phyloP scores from a whole-genome alignment of 2,329 filamentous ascomycete genomes.

The Lecanicillium sp. region DNA sequence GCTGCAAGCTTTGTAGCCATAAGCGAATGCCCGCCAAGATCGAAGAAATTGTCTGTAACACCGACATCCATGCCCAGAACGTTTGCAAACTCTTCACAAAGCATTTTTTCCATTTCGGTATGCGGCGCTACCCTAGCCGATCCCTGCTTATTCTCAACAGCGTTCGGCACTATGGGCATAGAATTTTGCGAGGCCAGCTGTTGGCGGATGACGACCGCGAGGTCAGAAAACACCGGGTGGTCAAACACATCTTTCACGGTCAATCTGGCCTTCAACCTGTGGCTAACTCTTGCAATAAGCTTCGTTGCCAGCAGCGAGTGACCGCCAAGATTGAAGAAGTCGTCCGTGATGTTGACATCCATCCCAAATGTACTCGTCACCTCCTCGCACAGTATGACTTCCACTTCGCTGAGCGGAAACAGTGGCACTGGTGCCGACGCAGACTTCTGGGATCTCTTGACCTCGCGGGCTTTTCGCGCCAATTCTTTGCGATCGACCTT shows the following conservation, averaged over 20 bases:
- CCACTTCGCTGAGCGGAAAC: background rate
- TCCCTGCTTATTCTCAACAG: no score
- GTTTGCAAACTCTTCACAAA: conserved; percentile 8
- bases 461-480: background rate
- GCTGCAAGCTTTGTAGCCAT: conserved; percentile 10
- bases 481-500: conserved; percentile 21
- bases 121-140: conserved; percentile 4
- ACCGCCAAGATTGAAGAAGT: conserved; percentile 18
- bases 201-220: conserved; percentile 6
- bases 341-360: conserved; percentile 13
- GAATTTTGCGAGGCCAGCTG: background rate
- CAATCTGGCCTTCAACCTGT: conserved; percentile 1
- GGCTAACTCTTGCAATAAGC: conserved; percentile 10
- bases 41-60: conserved; percentile 16
- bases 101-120: conserved; percentile 6
- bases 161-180: background rate
- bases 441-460: background rate
- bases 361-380: conserved; percentile 10
- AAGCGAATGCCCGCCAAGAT: conserved; percentile 9
- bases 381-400: conserved; percentile 15
- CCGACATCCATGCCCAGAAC: conserved; percentile 12
- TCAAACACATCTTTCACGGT: conserved; percentile 16
- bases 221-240: conserved; percentile 6
- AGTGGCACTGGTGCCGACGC: background rate
- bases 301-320: conserved; percentile 15